phyloP scores from a whole-genome alignment of 129 eudicot species.

The Erigeron canadensis region DNA sequence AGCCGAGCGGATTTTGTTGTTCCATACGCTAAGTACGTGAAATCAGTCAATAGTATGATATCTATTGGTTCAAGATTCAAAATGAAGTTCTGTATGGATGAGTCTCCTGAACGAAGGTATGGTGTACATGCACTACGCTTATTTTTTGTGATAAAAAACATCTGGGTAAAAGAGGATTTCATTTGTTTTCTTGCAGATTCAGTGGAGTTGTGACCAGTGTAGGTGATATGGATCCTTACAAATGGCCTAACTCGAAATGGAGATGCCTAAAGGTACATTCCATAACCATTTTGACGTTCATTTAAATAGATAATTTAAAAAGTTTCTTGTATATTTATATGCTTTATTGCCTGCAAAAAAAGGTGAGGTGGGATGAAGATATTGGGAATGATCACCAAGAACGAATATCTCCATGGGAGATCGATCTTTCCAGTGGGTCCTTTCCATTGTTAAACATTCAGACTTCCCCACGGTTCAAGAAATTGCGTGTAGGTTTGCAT shows the following conservation, averaged over 20 bases:
- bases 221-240: conserved; percentile 72
- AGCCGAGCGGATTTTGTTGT: conserved; percentile 83
- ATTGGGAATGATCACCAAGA: conserved; percentile 59
- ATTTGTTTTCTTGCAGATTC: conserved; percentile 41
- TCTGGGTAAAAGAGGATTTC: not conserved
- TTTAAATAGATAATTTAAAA: not conserved
- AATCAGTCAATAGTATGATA: conserved; percentile 46
- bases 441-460: conserved; percentile 70
- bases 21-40: conserved; percentile 60
- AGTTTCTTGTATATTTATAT: not conserved
- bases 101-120: conserved; percentile 93
- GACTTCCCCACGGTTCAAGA: conserved; percentile 78
- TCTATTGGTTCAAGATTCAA: conserved; percentile 77
- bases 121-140: not conserved
- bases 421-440: conserved; percentile 63
- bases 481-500: conserved; percentile 64
- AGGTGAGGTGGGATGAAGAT: conserved; percentile 98
- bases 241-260: conserved; percentile 92
- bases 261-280: conserved; percentile 72
- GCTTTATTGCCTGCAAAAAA: conserved; percentile 24
- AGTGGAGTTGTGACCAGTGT: conserved; percentile 85
- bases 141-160: conserved; percentile 15
- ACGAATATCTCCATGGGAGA: conserved; percentile 93
- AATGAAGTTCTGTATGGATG: conserved; percentile 79
- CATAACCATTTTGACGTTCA: not conserved